Conservation (phyloP, 2,329 filamentous ascomycete genomes). For the Mariannaea sp. region DNA sequence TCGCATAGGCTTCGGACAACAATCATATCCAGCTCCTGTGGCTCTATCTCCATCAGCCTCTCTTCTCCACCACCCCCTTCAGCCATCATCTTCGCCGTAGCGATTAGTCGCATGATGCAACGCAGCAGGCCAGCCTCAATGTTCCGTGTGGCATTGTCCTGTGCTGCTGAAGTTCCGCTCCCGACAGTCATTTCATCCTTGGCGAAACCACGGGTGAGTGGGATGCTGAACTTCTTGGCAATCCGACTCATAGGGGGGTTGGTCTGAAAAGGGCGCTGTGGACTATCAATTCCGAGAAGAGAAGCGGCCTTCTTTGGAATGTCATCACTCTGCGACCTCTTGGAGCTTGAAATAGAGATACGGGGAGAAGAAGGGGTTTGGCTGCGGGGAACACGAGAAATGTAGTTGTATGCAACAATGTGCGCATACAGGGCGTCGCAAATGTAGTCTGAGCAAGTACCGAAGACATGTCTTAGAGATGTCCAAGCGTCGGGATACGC, state of each 20-base stretch:
- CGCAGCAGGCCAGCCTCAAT: slow-evolving; percentile 55
- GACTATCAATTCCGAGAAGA: slow-evolving; percentile 52
- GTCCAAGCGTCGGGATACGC: slow-evolving; percentile 46
- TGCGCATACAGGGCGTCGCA: slow-evolving; percentile 65
- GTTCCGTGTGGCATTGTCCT: slow-evolving; percentile 47
- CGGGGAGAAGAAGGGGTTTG: slow-evolving; percentile 26
- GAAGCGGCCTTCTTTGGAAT: slow-evolving; percentile 59
- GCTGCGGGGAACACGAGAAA: slow-evolving; percentile 44
- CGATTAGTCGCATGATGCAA: slow-evolving; percentile 57
- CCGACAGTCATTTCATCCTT: slow-evolving; percentile 35
- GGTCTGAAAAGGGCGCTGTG: slow-evolving; percentile 24
- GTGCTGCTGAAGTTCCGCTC: slow-evolving; percentile 22
- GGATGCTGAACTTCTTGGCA: slow-evolving; percentile 35
- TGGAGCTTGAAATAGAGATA: slow-evolving; percentile 18
- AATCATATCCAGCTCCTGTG: slow-evolving; percentile 43
- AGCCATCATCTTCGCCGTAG: slow-evolving; percentile 50
- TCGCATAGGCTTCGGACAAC: slow-evolving; percentile 50
- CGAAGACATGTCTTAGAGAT: slow-evolving; percentile 58
- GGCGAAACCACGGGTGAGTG: slow-evolving; percentile 34
- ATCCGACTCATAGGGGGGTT: slow-evolving; percentile 28
- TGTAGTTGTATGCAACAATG: slow-evolving; percentile 63
- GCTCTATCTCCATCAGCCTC: slow-evolving; percentile 38
- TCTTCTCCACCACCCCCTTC: slow-evolving; percentile 39
- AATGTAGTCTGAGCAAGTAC: slow-evolving; percentile 56
- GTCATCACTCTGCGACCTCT: slow-evolving; percentile 39